Percentiles rank a stretch among this genome's conserved stretches.
phyloP scores from a whole-genome alignment of 2,329 filamentous ascomycete species.

The Dactylonectria macrodidyma region DNA sequence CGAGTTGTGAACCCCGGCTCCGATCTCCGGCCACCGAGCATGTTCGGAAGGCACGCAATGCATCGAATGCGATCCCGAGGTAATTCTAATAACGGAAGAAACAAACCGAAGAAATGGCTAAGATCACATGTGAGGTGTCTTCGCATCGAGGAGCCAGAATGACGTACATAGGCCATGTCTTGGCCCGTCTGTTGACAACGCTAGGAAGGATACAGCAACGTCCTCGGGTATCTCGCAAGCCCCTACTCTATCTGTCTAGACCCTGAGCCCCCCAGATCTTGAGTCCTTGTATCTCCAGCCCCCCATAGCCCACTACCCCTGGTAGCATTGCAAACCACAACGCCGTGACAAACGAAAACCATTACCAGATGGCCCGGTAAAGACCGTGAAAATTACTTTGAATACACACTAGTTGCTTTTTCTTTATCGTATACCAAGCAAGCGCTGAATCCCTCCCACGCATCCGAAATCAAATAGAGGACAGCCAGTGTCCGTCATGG shows the following conservation, averaged over 20 bases:
- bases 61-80: background rate
- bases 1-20: constrained; percentile 15
- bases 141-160: background rate
- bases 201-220: constrained; percentile 1
- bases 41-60: background rate
- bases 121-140: background rate
- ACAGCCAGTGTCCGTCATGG: background rate
- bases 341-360: constrained; percentile 15
- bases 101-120: background rate
- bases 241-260: background rate
- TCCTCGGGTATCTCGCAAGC: constrained; percentile 19
- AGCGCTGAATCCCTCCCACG: background rate
- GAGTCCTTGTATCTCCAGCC: background rate
- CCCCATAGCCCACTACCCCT: background rate
- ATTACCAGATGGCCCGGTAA: constrained; percentile 12
- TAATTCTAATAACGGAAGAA: background rate
- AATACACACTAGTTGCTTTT: background rate
- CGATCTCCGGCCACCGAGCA: constrained; percentile 24
- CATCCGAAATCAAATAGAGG: background rate
- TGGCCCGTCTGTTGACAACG: background rate
- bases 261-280: background rate
- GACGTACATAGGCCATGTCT: background rate
- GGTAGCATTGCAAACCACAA: constrained; percentile 5
- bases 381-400: constrained; percentile 9
- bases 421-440: background rate